Evolutionary conservation across 2,329 filamentous ascomycete species (phyloP).

Genomic region (Colletotrichum truncatum): DNA sequence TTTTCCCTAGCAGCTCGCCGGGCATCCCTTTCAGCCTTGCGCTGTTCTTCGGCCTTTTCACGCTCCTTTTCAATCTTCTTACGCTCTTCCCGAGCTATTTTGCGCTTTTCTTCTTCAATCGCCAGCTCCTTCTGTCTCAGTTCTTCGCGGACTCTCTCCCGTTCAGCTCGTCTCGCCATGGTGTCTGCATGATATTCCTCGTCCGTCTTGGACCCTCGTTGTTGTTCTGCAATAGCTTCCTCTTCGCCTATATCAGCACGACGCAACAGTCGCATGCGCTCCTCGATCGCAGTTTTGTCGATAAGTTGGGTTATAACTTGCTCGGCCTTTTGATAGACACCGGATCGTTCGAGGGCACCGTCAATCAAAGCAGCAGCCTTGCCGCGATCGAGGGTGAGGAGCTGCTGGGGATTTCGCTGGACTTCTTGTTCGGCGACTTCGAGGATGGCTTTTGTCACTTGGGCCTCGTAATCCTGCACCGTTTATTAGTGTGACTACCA

Average conservation of each 20-base stretch:
- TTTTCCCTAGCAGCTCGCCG: constrained; percentile 53
- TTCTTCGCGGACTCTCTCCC: constrained; percentile 70
- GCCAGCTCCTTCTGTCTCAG: constrained; percentile 66
- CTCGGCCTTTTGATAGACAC: constrained; percentile 78
- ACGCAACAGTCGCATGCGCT: constrained; percentile 74
- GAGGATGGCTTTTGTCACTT: constrained; percentile 73
- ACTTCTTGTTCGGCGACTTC: constrained; percentile 78
- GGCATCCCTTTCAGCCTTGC: constrained; percentile 60
- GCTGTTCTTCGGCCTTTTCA: constrained; percentile 59
- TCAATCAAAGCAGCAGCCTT: constrained; percentile 81
- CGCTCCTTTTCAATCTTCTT: constrained; percentile 58
- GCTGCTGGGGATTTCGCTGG: constrained; percentile 75
- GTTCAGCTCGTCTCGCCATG: constrained; percentile 65
- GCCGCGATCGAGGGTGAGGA: constrained; percentile 77
- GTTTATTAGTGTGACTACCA: neutral
- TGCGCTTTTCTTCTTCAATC: constrained; percentile 69
- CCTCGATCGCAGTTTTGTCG: constrained; percentile 73
- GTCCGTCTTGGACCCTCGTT: constrained; percentile 76
- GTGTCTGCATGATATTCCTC: constrained; percentile 77
- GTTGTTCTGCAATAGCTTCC: constrained; percentile 70
- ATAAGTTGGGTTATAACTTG: constrained; percentile 71
- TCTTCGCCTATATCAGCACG: constrained; percentile 75
- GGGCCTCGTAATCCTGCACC: constrained; percentile 72
- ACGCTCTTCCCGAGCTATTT: constrained; percentile 66
- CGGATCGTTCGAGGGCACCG: constrained; percentile 79